These are phyloP conservation scores for Linum usitatissimum DNA, from an alignment of 345 rosid species.

Conservation along the genomic window DNA sequence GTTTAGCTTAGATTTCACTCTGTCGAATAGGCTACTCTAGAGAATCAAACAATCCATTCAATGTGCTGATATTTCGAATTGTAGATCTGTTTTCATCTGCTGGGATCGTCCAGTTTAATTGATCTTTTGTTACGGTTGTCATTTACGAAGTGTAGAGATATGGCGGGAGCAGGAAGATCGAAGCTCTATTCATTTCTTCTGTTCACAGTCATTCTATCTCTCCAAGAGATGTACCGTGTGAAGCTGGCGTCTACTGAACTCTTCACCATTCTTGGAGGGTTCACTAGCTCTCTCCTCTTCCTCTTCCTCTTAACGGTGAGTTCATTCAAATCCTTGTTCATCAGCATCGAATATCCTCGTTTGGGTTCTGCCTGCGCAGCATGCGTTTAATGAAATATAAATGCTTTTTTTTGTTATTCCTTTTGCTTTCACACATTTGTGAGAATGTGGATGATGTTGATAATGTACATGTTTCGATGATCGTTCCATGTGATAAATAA, in stretches of 20 bases:
- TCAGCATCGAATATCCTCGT: not conserved
- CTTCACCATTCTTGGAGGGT: constrained; percentile 79
- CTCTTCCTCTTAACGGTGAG: constrained; percentile 62
- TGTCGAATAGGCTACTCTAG: not conserved
- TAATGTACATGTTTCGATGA: not conserved
- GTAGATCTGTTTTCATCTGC: not conserved
- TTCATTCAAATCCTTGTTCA: constrained; percentile 1
- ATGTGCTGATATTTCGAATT: not conserved
- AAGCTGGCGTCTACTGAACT: constrained; percentile 70
- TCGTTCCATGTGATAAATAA: not conserved
- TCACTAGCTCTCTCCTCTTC: constrained; percentile 71
- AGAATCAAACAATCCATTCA: not conserved
- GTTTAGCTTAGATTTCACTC: not conserved
- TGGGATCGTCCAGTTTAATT: not conserved
- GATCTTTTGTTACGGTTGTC: too few relatives aligned
- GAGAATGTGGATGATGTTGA: not conserved
- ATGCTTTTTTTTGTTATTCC: not conserved
- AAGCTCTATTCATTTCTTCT: constrained; percentile 57
- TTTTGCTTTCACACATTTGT: not conserved
- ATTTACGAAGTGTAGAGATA: constrained; percentile 18
- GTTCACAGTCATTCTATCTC: constrained; percentile 59
- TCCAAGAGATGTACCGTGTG: constrained; percentile 59
- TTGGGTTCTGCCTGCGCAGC: not conserved
- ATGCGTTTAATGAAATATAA: not conserved
- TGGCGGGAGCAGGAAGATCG: constrained; percentile 75